Evolutionary conservation across 257 asterid genomes (phyloP), one percentile per base, ranked within the genome.

Genomic region (Solanum habrochaites): DNA sequence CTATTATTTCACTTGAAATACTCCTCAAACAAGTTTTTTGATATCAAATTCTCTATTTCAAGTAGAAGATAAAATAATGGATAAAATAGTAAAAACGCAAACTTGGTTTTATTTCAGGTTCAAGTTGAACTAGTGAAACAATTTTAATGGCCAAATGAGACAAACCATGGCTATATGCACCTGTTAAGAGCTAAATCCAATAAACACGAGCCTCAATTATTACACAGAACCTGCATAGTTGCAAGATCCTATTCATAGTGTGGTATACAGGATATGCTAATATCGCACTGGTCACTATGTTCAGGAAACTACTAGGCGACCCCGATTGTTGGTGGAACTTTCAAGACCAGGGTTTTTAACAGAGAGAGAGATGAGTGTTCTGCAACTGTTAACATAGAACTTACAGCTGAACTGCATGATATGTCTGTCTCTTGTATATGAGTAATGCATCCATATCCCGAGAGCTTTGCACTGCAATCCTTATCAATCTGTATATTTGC

Each of bases 371-470:
- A 81, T 43, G n/a, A 29, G 32, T 81, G 67, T 47, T 47, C 66
- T 2, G 69, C 21, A 81, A 81, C 85, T 81, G 11, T 14, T 31
- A 52, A 47, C 31, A 71, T 35, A 87, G 69, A 39, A 90, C 96
- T 91, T 89, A 93, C 94, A 88, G 69, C 91, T 66, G 94, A 90
- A 88, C 90, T 89, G 87, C 92, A 93, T 81, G 98, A 93, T 87
- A 94, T 94, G 86, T 94, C 98, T 21, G 96, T 89, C 89, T 95
- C 99, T 3, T 96, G 95, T 74, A 94, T 90, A 91, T 92, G 98
- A 86, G 92, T 90, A 88, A 96, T 89, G 93, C 98, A 93, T 74
- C 99, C 99, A 92, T 95, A 96, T 88, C 99, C 99, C n/a, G 99
- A 95, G 77, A 96, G 98, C 90, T 94, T 96, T 66, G 98, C 96